A percentile compares a stretch with the other conserved stretches of the same genome.
phyloP scores from a whole-genome alignment of 2,329 filamentous ascomycete species.

The Verticillium nonalfalfae region DNA sequence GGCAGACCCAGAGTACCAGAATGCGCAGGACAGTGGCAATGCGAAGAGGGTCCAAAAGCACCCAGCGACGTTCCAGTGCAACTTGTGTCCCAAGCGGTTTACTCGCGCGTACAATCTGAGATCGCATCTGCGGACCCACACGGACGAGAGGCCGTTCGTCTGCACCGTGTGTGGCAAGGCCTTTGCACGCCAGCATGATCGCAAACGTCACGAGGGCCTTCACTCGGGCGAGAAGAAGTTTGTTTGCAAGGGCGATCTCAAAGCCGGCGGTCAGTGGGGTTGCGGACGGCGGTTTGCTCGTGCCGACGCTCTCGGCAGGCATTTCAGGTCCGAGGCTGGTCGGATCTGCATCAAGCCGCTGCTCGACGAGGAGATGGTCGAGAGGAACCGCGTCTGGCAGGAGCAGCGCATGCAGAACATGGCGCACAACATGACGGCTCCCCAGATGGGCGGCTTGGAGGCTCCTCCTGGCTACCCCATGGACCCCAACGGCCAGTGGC shows the following conservation, averaged over 20 bases:
- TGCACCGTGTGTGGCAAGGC: constrained; percentile 96
- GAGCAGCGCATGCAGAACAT: constrained; percentile 65
- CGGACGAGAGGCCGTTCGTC: constrained; percentile 93
- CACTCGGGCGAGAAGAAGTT: constrained; percentile 99
- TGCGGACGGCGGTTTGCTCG: constrained; percentile 90
- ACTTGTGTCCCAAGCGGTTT: constrained; percentile 88
- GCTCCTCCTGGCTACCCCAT: constrained; percentile 52
- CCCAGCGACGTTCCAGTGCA: constrained; percentile 94
- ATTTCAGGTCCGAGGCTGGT: constrained; percentile 93
- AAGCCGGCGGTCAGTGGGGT: constrained; percentile 79
- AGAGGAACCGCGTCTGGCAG: constrained; percentile 69
- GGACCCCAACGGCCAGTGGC: constrained; percentile 52
- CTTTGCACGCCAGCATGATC: constrained; percentile 94
- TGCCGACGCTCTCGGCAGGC: constrained; percentile 86
- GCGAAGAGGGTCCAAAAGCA: constrained; percentile 92
- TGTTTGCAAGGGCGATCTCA: constrained; percentile 87
- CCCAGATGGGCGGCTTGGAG: constrained; percentile 49
- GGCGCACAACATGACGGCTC: constrained; percentile 52
- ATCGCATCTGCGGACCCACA: constrained; percentile 92
- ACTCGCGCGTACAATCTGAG: constrained; percentile 94
- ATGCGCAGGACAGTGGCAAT: constrained; percentile 51
- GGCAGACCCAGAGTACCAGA: constrained; percentile 80
- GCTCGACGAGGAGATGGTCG: constrained; percentile 85
- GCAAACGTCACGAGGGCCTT: constrained; percentile 92
- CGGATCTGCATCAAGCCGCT: constrained; percentile 96